Percentiles rank a stretch among this genome's conserved stretches.
phyloP scores from a whole-genome alignment of 495 filamentous ascomycete species.

The Daldinia grandis region DNA sequence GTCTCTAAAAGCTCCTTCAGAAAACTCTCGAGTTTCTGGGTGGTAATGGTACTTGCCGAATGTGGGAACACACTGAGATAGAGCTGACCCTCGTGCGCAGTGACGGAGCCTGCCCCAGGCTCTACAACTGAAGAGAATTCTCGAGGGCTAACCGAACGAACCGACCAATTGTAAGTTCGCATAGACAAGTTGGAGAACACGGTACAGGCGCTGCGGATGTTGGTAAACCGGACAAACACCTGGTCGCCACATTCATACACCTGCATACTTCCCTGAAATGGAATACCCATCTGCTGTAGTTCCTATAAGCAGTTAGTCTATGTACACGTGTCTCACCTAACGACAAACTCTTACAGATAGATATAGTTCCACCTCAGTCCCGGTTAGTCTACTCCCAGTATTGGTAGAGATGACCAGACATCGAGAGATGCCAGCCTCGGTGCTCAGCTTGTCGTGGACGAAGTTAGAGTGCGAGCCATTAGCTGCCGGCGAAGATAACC shows the following conservation, averaged over 20 bases:
- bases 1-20: constrained; percentile 58
- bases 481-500: constrained; percentile 7
- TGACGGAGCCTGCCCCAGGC: constrained; percentile 37
- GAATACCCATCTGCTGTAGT: constrained; percentile 43
- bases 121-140: constrained; percentile 49
- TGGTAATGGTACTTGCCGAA: constrained; percentile 36
- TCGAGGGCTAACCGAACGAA: constrained; percentile 57
- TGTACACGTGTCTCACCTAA: neutral
- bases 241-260: constrained; percentile 39
- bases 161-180: constrained; percentile 58
- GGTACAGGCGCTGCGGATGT: constrained; percentile 65
- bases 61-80: constrained; percentile 52
- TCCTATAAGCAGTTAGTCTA: constrained; percentile 40
- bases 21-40: constrained; percentile 49
- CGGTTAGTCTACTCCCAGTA: constrained; percentile 35
- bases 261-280: constrained; percentile 44
- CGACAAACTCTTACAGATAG: constrained; percentile 46
- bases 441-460: constrained; percentile 45
- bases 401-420: constrained; percentile 48
- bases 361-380: constrained; percentile 47
- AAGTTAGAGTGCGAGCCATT: constrained; percentile 11
- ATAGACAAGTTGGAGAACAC: constrained; percentile 56
- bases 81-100: constrained; percentile 61
- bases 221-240: constrained; percentile 64
- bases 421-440: constrained; percentile 50